A percentile compares a stretch with the other conserved stretches of the same genome.
Evolutionary conservation across 2,329 filamentous ascomycete genomes (phyloP).

Genomic region (Epichloe uncinata): DNA sequence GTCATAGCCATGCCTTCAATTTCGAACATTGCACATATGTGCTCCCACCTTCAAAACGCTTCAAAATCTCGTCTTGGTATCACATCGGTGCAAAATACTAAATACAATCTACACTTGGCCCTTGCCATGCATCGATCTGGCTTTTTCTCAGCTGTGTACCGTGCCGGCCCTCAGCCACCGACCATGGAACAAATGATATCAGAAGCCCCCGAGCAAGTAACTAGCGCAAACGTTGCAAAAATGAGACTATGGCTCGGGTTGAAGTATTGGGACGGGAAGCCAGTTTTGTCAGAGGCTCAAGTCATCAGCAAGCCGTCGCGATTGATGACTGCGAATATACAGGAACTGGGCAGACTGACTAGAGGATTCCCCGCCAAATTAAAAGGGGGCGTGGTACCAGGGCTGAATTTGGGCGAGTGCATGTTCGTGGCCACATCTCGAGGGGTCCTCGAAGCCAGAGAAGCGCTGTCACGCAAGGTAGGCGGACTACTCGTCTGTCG

Average conservation of each 20-base stretch:
- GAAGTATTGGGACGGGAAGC: slow-evolving; percentile 78
- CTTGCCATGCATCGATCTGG: slow-evolving; percentile 72
- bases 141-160: slow-evolving; percentile 68
- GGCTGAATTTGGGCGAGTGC: slow-evolving; percentile 68
- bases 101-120: slow-evolving; percentile 63
- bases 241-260: slow-evolving; percentile 77
- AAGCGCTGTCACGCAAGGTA: slow-evolving; percentile 66
- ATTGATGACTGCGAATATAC: slow-evolving; percentile 50
- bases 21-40: slow-evolving; percentile 63
- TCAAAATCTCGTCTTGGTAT: slow-evolving; percentile 70
- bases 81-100: slow-evolving; percentile 69
- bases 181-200: slow-evolving; percentile 31
- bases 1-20: slow-evolving; percentile 33
- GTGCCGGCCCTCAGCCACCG: slow-evolving; percentile 46
- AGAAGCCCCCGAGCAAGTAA: slow-evolving; percentile 41
- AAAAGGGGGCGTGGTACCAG: slow-evolving; percentile 53
- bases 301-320: slow-evolving; percentile 64
- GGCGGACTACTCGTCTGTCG: slow-evolving; percentile 73
- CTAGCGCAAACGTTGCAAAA: slow-evolving; percentile 55
- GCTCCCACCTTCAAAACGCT: slow-evolving; percentile 85
- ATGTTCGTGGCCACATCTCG: slow-evolving; percentile 66
- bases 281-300: slow-evolving; percentile 56
- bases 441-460: slow-evolving; percentile 68
- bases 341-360: slow-evolving; percentile 50
- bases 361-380: slow-evolving; percentile 47